Base-by-base conservation (phyloP, 2,329 filamentous ascomycete species). In the Xylaria sp. region DNA sequence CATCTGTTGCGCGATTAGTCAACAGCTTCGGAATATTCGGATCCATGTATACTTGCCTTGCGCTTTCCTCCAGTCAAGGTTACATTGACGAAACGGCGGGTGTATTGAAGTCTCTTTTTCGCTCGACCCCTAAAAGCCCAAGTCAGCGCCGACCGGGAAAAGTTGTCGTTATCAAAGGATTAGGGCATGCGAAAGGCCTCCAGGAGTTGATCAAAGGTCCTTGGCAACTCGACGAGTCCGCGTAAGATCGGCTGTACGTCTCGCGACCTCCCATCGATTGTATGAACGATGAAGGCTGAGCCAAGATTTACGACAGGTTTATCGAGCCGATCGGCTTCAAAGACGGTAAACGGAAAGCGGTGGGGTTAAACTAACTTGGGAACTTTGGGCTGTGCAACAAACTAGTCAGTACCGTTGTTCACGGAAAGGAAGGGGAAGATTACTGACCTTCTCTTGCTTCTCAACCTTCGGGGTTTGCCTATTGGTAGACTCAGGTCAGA, bases 21-120 rank as follows among this genome's bases (percentile, higher is more conserved):
- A n/a, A 9, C 50, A 5, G 23, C 5, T 13, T n/a, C 13, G 5
- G 21, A 27, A 16, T 13, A 5, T 25, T n/a, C 13, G 2, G 8
- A 5, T 23, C 42, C 40, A 21, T 60, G 16, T 5, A 18, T 44
- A n/a, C 86, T 81, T 84, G 96, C 93, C 93, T 98, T 98, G 85
- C 95, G 90, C 94, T 98, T 98, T 87, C 95, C 95, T 84, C 94
- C 94, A 76, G 94, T 97, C 86, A 97, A 89, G 81, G 93, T 96
- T 82, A 98, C 94, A 87, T 98, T 98, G 78, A 98, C 94, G 88
- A 98, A 98, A 81, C 95, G 94, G 84, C 95, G 92, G 79, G 93
- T 97, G 90, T 98, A 98, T 84, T 69, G 50, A 21, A 57, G 91
- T 81, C 95, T 91, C 94, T 98, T 98, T 87, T 96, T 93, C 78